Evolutionary conservation across 75 land plant genomes (phyloP).

Genomic region (Cupressus sempervirens): DNA sequence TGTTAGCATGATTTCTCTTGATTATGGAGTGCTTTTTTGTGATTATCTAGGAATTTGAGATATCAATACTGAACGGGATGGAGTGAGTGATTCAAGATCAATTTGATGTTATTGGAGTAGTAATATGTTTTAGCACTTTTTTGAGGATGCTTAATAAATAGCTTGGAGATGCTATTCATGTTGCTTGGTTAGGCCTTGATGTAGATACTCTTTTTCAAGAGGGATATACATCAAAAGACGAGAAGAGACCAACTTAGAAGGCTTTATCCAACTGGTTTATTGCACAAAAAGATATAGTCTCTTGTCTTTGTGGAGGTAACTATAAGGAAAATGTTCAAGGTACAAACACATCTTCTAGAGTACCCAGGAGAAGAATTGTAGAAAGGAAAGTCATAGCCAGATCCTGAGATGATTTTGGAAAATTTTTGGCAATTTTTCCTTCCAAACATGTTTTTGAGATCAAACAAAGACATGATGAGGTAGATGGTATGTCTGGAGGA

Average conservation of each 20-base stretch:
- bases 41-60: conserved; percentile 74
- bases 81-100: conserved; percentile 66
- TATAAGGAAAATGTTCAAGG: conserved; percentile 22
- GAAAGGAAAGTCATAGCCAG: conserved; percentile 49
- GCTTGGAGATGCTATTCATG: conserved; percentile 68
- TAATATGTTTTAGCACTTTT: conserved; percentile 58
- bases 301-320: conserved; percentile 60
- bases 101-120: conserved; percentile 82
- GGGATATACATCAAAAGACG: conserved; percentile 48
- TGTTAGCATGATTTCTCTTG: conserved; percentile 64
- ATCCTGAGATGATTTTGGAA: conserved; percentile 9
- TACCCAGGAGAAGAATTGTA: conserved; percentile 60
- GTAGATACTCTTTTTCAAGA: conserved; percentile 54
- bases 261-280: conserved; percentile 68
- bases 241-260: conserved; percentile 44
- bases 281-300: conserved; percentile 60
- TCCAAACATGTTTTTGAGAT: too few relatives aligned
- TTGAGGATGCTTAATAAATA: conserved; percentile 76
- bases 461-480: too few relatives aligned
- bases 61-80: conserved; percentile 80
- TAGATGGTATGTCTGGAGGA: conserved; percentile 99
- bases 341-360: conserved; percentile 35
- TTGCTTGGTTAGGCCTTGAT: conserved; percentile 76
- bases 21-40: conserved; percentile 82
- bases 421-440: neutral